Evolutionary conservation across 176 grass and related monocot species (phyloP).

Genomic region (Pharus latifolius): DNA sequence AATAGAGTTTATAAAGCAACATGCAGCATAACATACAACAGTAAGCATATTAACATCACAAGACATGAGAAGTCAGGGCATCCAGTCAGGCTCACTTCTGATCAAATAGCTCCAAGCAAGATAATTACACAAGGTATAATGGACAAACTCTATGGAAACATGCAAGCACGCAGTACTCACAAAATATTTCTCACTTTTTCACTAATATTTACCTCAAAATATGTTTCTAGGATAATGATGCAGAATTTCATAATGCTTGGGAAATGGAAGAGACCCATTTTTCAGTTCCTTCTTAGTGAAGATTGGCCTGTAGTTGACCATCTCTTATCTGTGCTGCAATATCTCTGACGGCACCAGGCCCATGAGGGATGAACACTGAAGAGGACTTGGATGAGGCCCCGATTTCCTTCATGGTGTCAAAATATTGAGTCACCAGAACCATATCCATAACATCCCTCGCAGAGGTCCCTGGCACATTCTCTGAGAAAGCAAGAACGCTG

Average conservation of each 20-base stretch:
- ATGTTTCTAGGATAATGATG: neutral
- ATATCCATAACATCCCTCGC: conserved; percentile 89
- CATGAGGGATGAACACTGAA: conserved; percentile 70
- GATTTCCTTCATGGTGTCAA: conserved; percentile 81
- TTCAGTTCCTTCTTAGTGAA: conserved; percentile 1
- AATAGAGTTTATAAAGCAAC: too few relatives aligned
- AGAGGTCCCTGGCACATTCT: conserved; percentile 75
- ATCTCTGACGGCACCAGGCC: conserved; percentile 63
- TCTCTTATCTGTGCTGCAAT: conserved; percentile 66
- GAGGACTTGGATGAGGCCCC: conserved; percentile 66
- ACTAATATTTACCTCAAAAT: neutral
- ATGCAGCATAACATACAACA: too few relatives aligned
- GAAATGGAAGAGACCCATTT: neutral
- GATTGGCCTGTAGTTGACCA: conserved; percentile 48
- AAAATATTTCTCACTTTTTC: neutral
- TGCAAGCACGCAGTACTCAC: neutral
- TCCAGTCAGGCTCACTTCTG: neutral
- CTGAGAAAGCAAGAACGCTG: conserved; percentile 78
- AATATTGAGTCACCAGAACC: conserved; percentile 82
- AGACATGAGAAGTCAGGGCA: neutral
- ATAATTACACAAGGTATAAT: neutral
- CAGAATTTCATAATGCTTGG: neutral
- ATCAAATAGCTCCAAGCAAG: neutral
- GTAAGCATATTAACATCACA: neutral
- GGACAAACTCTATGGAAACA: conserved; percentile 7